Conservation (phyloP, 208 protist genomes). For the Porcisia deanei region DNA sequence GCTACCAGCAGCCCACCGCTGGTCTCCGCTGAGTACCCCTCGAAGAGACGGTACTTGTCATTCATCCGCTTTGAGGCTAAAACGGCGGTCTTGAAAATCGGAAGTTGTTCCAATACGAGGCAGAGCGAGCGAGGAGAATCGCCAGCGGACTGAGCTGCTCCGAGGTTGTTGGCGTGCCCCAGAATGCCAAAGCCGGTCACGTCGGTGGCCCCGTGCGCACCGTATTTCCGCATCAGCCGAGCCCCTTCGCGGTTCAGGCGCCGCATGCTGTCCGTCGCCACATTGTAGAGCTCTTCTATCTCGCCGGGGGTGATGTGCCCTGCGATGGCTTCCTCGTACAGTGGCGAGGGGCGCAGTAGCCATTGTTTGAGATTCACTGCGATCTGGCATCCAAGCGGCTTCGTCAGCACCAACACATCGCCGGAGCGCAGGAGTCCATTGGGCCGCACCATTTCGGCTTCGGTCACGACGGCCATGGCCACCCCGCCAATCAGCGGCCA, state of each 20-base stretch:
- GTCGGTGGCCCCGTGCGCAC: constrained; percentile 94
- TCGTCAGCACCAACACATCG: constrained; percentile 96
- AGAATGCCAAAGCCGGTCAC: constrained; percentile 97
- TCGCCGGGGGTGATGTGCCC: constrained; percentile 65
- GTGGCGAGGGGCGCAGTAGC: constrained; percentile 67
- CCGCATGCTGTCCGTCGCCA: constrained; percentile 84
- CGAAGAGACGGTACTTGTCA: constrained; percentile 88
- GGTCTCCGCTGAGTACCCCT: constrained; percentile 94
- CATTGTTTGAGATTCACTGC: constrained; percentile 95
- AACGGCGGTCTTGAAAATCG: constrained; percentile 86
- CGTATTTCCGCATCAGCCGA: constrained; percentile 84
- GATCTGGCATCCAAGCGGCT: constrained; percentile 94
- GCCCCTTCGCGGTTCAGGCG: constrained; percentile 91
- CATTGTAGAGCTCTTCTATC: constrained; percentile 74
- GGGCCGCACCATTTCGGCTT: constrained; percentile 89
- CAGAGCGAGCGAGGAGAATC: constrained; percentile 34
- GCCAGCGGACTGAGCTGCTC: constrained; percentile 62
- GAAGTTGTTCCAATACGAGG: constrained; percentile 86
- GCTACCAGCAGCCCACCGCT: constrained; percentile 95
- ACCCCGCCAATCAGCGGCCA: constrained; percentile 96
- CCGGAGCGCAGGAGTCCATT: constrained; percentile 50
- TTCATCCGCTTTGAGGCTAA: constrained; percentile 74
- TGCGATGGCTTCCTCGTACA: constrained; percentile 69
- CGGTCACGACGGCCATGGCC: constrained; percentile 81
- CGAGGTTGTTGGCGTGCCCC: constrained; percentile 95